A percentile compares a stretch with the other conserved stretches of the same genome.
Evolutionary conservation across 179 eudicot genomes (phyloP).

Genomic region (Spergularia azorica): DNA sequence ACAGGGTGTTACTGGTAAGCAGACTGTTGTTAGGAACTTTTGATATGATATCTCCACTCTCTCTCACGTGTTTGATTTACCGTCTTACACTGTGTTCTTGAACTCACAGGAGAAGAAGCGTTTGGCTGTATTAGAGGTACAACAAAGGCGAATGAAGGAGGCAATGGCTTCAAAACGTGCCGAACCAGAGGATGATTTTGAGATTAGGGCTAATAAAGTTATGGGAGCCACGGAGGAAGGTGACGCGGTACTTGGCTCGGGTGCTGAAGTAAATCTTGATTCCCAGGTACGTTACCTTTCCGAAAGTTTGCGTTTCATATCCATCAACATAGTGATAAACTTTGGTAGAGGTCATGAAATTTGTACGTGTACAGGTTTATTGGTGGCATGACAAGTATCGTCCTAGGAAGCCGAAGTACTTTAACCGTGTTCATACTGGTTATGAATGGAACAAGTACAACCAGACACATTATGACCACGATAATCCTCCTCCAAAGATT

Average conservation of each 20-base stretch:
- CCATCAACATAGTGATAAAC: background rate
- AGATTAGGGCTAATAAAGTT: slow-evolving; percentile 72
- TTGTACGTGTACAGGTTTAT: slow-evolving; percentile 60
- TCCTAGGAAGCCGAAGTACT: slow-evolving; percentile 94
- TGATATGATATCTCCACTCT: background rate
- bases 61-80: background rate
- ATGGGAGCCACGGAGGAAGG: slow-evolving; percentile 97
- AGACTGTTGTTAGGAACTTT: slow-evolving; percentile 5
- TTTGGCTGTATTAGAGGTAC: slow-evolving; percentile 70
- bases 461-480: slow-evolving; percentile 96
- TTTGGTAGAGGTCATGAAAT: slow-evolving; percentile 11
- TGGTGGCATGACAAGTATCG: slow-evolving; percentile 99
- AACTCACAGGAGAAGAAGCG: slow-evolving; percentile 74
- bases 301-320: background rate
- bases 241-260: slow-evolving; percentile 83
- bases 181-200: slow-evolving; percentile 74
- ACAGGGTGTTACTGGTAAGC: slow-evolving; percentile 68
- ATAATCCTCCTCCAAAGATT: slow-evolving; percentile 91
- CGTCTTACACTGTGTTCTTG: slow-evolving; percentile 14
- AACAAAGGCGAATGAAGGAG: slow-evolving; percentile 69
- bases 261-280: slow-evolving; percentile 79
- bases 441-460: slow-evolving; percentile 99
- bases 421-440: slow-evolving; percentile 94
- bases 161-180: slow-evolving; percentile 63
- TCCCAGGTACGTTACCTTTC: slow-evolving; percentile 57